Conservation (phyloP, 2,329 filamentous ascomycete species). For the Colletotrichum kahawae region DNA sequence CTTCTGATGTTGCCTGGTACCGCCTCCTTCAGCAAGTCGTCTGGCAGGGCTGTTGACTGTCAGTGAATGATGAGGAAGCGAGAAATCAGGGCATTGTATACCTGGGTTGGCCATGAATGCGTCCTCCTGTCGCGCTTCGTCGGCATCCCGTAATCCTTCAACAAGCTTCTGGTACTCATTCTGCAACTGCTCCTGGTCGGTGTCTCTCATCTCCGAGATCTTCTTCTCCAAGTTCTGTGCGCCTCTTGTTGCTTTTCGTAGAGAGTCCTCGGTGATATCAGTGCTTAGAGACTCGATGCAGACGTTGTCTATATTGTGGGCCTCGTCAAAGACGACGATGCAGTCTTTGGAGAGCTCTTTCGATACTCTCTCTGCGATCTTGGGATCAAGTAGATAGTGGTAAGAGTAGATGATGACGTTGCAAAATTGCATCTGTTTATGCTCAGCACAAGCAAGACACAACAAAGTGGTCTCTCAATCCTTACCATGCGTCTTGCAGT, state of each 20-base stretch:
- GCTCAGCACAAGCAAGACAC: neutral
- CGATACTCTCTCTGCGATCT: constrained; percentile 95
- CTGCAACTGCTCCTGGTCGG: constrained; percentile 91
- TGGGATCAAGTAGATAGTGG: constrained; percentile 96
- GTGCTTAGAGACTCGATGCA: constrained; percentile 98
- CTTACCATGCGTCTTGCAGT: constrained; percentile 89
- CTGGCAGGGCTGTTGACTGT: constrained; percentile 71
- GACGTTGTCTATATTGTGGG: constrained; percentile 99
- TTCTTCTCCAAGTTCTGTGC: constrained; percentile 90
- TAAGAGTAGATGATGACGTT: constrained; percentile 99
- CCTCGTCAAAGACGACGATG: constrained; percentile 98
- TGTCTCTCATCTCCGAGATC: constrained; percentile 94
- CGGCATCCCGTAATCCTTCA: constrained; percentile 85
- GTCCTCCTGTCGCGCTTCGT: constrained; percentile 90
- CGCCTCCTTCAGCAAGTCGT: constrained; percentile 93
- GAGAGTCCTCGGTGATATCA: constrained; percentile 92
- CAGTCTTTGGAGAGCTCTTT: constrained; percentile 97
- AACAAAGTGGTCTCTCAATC: neutral
- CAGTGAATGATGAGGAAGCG: constrained; percentile 10
- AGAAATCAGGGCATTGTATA: constrained; percentile 28
- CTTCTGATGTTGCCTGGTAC: constrained; percentile 95
- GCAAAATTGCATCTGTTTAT: constrained; percentile 87
- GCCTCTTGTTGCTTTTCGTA: constrained; percentile 88
- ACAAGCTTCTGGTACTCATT: constrained; percentile 96
- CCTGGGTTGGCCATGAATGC: constrained; percentile 95